phyloP scores from a whole-genome alignment of 495 filamentous ascomycete species.

The Aspergillus cavernicola region DNA sequence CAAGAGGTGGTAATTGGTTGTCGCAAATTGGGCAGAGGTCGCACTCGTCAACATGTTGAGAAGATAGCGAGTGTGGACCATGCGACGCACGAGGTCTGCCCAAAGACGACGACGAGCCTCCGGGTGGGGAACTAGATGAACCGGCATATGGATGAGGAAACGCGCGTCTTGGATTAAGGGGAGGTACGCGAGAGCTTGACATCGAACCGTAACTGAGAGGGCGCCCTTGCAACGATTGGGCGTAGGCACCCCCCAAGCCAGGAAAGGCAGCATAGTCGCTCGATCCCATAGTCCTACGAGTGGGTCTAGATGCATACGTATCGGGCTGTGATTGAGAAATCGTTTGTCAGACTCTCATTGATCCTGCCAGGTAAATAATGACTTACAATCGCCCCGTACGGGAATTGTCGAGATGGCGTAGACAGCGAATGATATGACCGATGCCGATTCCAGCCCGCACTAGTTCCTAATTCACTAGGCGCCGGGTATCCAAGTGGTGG shows the following conservation, averaged over 20 bases:
- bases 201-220: constrained; percentile 20
- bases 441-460: constrained; percentile 3
- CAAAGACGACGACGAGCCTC: constrained; percentile 1
- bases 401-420: constrained; percentile 17
- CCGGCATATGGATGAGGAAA: constrained; percentile 7
- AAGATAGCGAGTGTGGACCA: constrained; percentile 22
- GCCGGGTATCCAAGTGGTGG: constrained; percentile 43
- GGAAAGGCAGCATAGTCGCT: constrained; percentile 18
- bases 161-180: constrained; percentile 15
- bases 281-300: constrained; percentile 24
- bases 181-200: constrained; percentile 10
- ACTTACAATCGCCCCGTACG: constrained; percentile 22
- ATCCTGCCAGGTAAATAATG: not conserved
- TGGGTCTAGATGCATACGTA: constrained; percentile 9
- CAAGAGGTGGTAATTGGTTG: constrained; percentile 63
- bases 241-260: constrained; percentile 15
- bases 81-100: constrained; percentile 18
- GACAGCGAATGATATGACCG: constrained; percentile 5
- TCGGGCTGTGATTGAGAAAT: constrained; percentile 11
- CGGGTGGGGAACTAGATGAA: not conserved
- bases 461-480: constrained; percentile 17
- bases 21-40: constrained; percentile 93
- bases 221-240: constrained; percentile 22
- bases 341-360: not conserved
- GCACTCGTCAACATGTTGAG: constrained; percentile 59